These are phyloP conservation scores for Phyllosticta citrichinensis DNA, from an alignment of 2,329 filamentous ascomycete genomes.

Conservation along the genomic window DNA sequence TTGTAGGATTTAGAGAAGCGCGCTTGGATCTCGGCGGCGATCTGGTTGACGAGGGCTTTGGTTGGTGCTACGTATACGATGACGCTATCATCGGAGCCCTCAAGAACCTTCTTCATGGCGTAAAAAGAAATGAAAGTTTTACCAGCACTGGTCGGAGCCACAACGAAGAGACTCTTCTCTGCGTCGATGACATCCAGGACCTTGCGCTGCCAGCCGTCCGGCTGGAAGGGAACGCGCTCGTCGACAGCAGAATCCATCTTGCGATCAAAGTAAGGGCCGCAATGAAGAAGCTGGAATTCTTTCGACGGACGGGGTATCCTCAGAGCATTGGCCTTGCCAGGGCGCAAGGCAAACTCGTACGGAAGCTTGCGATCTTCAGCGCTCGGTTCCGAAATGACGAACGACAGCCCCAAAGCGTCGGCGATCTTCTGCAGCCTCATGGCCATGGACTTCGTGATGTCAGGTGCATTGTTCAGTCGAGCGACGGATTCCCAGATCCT, in stretches of 20 bases:
- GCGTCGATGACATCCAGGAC: slow-evolving; percentile 66
- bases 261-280: slow-evolving; percentile 66
- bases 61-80: slow-evolving; percentile 73
- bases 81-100: slow-evolving; percentile 57
- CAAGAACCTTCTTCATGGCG: slow-evolving; percentile 66
- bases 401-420: slow-evolving; percentile 30
- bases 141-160: slow-evolving; percentile 68
- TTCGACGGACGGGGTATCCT: slow-evolving; percentile 33
- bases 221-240: slow-evolving; percentile 58
- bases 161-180: slow-evolving; percentile 60
- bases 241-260: slow-evolving; percentile 60
- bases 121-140: slow-evolving; percentile 83
- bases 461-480: slow-evolving; percentile 27
- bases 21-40: slow-evolving; percentile 67
- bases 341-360: slow-evolving; percentile 26
- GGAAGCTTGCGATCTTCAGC: slow-evolving; percentile 32
- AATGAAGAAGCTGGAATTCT: slow-evolving; percentile 58
- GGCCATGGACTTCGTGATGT: slow-evolving; percentile 34
- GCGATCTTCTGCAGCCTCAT: slow-evolving; percentile 26
- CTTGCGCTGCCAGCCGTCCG: slow-evolving; percentile 66
- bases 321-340: slow-evolving; percentile 19
- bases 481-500: slow-evolving; percentile 37
- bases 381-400: slow-evolving; percentile 19
- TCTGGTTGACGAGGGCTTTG: slow-evolving; percentile 75
- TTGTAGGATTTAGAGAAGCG: slow-evolving; percentile 59